A percentile compares a stretch with the other conserved stretches of the same genome.
Conservation (phyloP, 257 asterid species). For the Solanum rostratum region DNA sequence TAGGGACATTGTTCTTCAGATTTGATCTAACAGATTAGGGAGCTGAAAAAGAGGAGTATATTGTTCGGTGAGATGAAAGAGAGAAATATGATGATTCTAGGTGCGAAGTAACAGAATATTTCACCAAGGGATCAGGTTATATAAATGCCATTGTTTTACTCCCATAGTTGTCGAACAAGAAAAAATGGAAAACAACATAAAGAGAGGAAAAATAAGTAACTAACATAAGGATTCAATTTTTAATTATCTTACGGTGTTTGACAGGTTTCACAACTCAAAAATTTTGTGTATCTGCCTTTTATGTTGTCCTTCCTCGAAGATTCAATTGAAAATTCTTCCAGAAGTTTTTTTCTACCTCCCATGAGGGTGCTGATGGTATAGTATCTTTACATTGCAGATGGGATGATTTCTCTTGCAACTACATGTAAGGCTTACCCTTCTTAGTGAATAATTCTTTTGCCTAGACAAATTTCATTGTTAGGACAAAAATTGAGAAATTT, state of each 20-base stretch:
- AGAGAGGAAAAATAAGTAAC: background rate
- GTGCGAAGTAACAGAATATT: background rate
- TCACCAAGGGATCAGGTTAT: background rate
- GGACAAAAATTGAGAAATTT: background rate
- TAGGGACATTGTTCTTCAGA: background rate
- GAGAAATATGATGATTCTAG: background rate
- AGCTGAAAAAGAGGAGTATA: background rate
- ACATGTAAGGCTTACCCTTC: slow-evolving; percentile 48
- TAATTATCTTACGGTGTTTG: background rate
- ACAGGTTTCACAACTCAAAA: background rate
- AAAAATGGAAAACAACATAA: background rate
- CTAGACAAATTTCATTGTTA: background rate
- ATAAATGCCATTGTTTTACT: background rate
- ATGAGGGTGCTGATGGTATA: slow-evolving; percentile 11
- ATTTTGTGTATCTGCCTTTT: background rate
- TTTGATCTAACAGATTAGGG: background rate
- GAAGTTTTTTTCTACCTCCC: background rate
- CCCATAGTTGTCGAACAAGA: background rate
- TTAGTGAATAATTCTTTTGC: background rate
- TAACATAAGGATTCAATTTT: background rate
- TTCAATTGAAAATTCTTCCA: background rate
- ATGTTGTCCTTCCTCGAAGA: background rate
- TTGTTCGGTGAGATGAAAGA: background rate
- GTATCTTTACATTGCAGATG: slow-evolving; percentile 47
- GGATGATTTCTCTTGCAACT: slow-evolving; percentile 48